Evolutionary conservation across 2,329 filamentous ascomycete genomes (phyloP).

Genomic region (Aspergillus sp.): DNA sequence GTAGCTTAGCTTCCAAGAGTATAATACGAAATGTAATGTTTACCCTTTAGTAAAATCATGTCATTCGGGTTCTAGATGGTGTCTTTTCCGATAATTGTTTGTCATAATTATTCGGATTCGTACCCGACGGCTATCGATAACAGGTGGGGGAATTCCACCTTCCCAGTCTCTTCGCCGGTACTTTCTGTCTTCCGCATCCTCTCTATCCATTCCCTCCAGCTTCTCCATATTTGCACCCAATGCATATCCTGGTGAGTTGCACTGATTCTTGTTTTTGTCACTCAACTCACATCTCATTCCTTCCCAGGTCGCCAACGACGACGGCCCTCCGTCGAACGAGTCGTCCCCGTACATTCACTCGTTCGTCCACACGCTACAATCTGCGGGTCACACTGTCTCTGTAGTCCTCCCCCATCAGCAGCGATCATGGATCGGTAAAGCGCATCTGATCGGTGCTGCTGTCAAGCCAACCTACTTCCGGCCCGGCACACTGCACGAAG

Average conservation of each 20-base stretch:
- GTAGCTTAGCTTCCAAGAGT: slow-evolving; percentile 1
- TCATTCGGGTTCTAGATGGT: background rate
- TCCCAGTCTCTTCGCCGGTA: slow-evolving; percentile 6
- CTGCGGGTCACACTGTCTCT: slow-evolving; percentile 80
- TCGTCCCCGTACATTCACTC: slow-evolving; percentile 80
- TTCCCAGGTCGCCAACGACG: slow-evolving; percentile 63
- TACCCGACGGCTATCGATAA: slow-evolving; percentile 23
- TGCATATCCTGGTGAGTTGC: slow-evolving; percentile 53
- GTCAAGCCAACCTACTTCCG: slow-evolving; percentile 84
- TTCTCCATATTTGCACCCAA: slow-evolving; percentile 22
- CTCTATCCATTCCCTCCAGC: slow-evolving; percentile 5
- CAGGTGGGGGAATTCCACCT: slow-evolving; percentile 13
- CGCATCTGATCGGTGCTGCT: slow-evolving; percentile 88
- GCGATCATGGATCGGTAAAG: slow-evolving; percentile 97
- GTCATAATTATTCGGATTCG: background rate
- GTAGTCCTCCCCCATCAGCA: slow-evolving; percentile 90
- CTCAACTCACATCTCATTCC: slow-evolving; percentile 9
- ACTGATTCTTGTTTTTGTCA: background rate
- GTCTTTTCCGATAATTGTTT: background rate
- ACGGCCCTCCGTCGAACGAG: slow-evolving; percentile 74
- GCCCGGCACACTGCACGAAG: slow-evolving; percentile 59
- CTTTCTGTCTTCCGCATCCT: slow-evolving; percentile 11
- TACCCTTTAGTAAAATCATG: background rate
- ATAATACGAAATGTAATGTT: background rate
- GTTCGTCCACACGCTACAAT: slow-evolving; percentile 68